A percentile compares a stretch with the other conserved stretches of the same genome.
These are phyloP conservation scores for Cutaneotrichosporon spelunceum DNA, from an alignment of 1,284 basidiomycete genomes.

Conservation along the genomic window DNA sequence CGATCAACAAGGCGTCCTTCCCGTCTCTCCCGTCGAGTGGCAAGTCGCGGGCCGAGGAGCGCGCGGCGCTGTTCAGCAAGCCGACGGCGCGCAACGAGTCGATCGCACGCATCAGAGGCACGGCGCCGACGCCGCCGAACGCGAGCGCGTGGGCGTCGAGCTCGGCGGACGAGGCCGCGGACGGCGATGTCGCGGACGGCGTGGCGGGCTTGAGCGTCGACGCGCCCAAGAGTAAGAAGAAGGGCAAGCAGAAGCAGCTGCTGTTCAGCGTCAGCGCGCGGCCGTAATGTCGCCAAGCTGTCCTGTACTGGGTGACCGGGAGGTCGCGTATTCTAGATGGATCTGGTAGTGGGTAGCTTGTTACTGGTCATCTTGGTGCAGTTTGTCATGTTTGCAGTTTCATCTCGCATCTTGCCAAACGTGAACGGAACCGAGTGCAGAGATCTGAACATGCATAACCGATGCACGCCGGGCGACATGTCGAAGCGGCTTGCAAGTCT, in stretches of 20 bases:
- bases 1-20: constrained; percentile 58
- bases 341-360: too few relatives aligned
- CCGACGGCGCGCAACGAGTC: constrained; percentile 63
- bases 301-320: too few relatives aligned
- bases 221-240: constrained; percentile 48
- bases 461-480: too few relatives aligned
- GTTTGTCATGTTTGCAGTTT: too few relatives aligned
- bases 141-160: constrained; percentile 30
- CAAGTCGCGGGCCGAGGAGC: constrained; percentile 44
- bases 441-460: too few relatives aligned
- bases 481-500: too few relatives aligned
- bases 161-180: constrained; percentile 9
- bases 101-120: constrained; percentile 67
- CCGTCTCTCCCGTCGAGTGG: constrained; percentile 60
- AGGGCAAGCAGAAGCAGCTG: constrained; percentile 77
- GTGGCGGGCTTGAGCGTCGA: constrained; percentile 24
- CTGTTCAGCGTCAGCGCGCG: constrained; percentile 61
- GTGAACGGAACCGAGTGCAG: too few relatives aligned
- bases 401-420: too few relatives aligned
- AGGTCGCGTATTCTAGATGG: too few relatives aligned
- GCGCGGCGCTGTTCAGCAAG: constrained; percentile 53
- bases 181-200: constrained; percentile 24
- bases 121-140: constrained; percentile 51
- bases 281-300: too few relatives aligned
- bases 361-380: too few relatives aligned